These are phyloP conservation scores for Cyberlindnera sargentensis DNA, from an alignment of 805 yeast species.

Conservation along the genomic window DNA sequence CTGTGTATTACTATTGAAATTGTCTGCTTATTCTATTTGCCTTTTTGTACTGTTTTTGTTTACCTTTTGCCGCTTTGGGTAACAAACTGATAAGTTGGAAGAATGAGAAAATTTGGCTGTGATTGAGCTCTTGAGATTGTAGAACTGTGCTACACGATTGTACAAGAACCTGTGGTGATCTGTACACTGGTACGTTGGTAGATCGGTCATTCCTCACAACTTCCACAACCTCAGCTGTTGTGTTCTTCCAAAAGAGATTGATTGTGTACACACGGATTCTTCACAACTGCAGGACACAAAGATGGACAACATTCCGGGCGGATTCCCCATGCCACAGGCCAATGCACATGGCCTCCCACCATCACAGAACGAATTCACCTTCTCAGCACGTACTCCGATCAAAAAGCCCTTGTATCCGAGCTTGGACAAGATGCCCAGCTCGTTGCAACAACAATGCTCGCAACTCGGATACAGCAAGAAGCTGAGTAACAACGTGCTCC, in stretches of 20 bases:
- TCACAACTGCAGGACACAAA: not conserved
- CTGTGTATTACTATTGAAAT: not conserved
- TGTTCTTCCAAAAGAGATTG: not conserved
- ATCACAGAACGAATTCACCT: not conserved
- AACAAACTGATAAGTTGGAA: no score
- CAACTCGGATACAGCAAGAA: slow-evolving; percentile 27
- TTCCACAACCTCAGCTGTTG: no score
- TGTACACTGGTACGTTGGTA: no score
- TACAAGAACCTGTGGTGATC: no score
- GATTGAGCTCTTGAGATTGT: no score
- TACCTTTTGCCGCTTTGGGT: no score
- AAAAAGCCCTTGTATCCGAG: slow-evolving; percentile 14
- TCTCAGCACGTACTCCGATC: not conserved
- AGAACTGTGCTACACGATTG: no score
- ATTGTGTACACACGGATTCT: not conserved
- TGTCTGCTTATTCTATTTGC: no score
- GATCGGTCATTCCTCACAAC: no score
- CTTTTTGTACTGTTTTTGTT: no score
- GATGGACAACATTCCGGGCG: slow-evolving; percentile 10
- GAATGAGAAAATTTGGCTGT: no score
- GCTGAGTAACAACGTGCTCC: slow-evolving; percentile 27
- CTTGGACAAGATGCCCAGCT: slow-evolving; percentile 14
- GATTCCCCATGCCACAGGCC: slow-evolving; percentile 1
- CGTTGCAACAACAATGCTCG: slow-evolving; percentile 10
- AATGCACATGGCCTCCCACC: not conserved